Base-by-base conservation (phyloP, 169 alveolate genomes). In the Cryptosporidium ubiquitum region DNA sequence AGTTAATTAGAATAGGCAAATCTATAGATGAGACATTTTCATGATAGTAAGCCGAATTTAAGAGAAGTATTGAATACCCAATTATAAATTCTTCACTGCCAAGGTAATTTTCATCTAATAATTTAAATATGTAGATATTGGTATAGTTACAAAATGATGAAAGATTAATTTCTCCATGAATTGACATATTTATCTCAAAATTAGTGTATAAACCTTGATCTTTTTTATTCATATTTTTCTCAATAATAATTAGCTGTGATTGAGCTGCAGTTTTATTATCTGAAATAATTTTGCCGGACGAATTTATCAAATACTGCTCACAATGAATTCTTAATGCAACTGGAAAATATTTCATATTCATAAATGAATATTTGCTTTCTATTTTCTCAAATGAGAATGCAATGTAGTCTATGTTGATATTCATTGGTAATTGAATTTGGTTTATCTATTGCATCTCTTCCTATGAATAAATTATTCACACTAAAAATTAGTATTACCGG, bases 71-170 rank as follows among this genome's bases (percentile, higher is more conserved):
- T 20, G 89, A 79, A 39, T 79, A 64, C 18, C 89, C 89, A 37
- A 79, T 33, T 26, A 31, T n/a, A 61, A 35, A 31, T 42, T 79
- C 66, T 16, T 29, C 39, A 18, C 16, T 40, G 1, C 39, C 44
- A 14, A 20, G 33, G 26, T 42, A 37, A 61, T 73, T 79, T 33
- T 61, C 89, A 31, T 79, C 64, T 14, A 79, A 29, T 10, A 79
- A 29, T 39, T 58, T 79, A 31, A 79, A 79, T 5, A 79, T 58
- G 29, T 39, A 40, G 23, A 79, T 23, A 61, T 14, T 23, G 2
- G 79, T 26, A 42, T 79, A 79, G 55, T 79, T 79, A 35, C 89
- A 61, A 23, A 79, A 61, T 35, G 75, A 60, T 12, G 89, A 79
- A 57, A 42, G 40, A 40, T 18, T 39, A 1, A 79, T 18, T 14